Percentiles rank a stretch among this genome's conserved stretches.
These are phyloP conservation scores for Stromatinia cepivora DNA, from an alignment of 2,329 filamentous ascomycete species.

Conservation along the genomic window DNA sequence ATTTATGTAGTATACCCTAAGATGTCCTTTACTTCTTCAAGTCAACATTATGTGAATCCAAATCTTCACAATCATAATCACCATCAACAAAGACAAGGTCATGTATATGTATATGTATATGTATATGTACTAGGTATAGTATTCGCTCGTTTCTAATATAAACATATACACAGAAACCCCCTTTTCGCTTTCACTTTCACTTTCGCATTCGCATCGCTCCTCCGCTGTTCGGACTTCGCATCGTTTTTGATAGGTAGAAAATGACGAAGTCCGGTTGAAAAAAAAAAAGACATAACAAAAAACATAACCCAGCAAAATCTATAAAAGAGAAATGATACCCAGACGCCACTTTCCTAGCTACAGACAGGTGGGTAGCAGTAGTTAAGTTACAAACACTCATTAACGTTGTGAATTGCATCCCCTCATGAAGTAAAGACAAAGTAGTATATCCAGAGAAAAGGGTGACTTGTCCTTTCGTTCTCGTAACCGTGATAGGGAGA, in stretches of 20 bases:
- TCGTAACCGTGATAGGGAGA: constrained; percentile 2
- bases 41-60: too few relatives aligned
- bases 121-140: too few relatives aligned
- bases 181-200: too few relatives aligned
- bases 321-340: neutral
- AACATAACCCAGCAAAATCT: neutral
- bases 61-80: too few relatives aligned
- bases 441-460: constrained; percentile 19
- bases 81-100: too few relatives aligned
- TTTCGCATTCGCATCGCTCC: too few relatives aligned
- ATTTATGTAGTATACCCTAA: too few relatives aligned
- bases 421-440: constrained; percentile 10
- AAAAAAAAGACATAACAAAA: neutral
- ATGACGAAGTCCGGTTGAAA: neutral
- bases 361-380: neutral
- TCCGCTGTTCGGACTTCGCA: too few relatives aligned
- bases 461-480: constrained; percentile 4
- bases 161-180: too few relatives aligned
- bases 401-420: constrained; percentile 12
- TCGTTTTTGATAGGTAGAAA: neutral
- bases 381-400: constrained; percentile 1
- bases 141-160: too few relatives aligned
- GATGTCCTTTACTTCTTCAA: too few relatives aligned
- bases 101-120: too few relatives aligned
- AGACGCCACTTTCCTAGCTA: constrained; percentile 10